Conservation (phyloP, 305 asterid species). For the Caryopteris hybrid region DNA sequence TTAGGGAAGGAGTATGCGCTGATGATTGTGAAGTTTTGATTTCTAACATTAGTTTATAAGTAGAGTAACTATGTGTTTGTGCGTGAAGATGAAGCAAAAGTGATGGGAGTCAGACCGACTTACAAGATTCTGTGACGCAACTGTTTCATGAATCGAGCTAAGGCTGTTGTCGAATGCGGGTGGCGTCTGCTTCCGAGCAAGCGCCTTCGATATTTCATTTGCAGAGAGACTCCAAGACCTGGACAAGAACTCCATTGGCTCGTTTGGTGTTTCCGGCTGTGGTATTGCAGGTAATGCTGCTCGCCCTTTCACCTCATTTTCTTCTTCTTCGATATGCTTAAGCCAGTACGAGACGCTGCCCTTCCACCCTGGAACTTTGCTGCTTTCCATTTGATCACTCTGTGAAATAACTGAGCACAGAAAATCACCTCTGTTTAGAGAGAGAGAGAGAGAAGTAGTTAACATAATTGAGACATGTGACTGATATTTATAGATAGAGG, state of each 20-base stretch:
- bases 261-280: conserved; percentile 78
- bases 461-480: not conserved
- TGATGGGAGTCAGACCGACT: conserved; percentile 13
- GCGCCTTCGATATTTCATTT: conserved; percentile 60
- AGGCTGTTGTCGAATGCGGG: conserved; percentile 33
- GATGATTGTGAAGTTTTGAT: not conserved
- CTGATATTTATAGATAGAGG: conserved; percentile 7
- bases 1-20: not conserved
- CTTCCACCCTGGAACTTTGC: conserved; percentile 30
- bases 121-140: conserved; percentile 29
- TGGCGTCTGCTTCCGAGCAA: conserved; percentile 43
- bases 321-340: conserved; percentile 36
- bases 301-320: conserved; percentile 23
- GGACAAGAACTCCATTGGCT: conserved; percentile 85
- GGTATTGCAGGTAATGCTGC: conserved; percentile 46
- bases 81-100: not conserved
- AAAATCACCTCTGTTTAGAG: not conserved
- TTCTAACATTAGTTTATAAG: not conserved
- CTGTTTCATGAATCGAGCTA: conserved; percentile 29
- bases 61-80: not conserved
- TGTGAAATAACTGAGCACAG: not conserved
- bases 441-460: not conserved
- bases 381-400: conserved; percentile 31
- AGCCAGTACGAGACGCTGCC: conserved; percentile 38
- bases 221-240: conserved; percentile 91